Conservation (phyloP, 2,329 filamentous ascomycete genomes). For the Daldinia sp. region DNA sequence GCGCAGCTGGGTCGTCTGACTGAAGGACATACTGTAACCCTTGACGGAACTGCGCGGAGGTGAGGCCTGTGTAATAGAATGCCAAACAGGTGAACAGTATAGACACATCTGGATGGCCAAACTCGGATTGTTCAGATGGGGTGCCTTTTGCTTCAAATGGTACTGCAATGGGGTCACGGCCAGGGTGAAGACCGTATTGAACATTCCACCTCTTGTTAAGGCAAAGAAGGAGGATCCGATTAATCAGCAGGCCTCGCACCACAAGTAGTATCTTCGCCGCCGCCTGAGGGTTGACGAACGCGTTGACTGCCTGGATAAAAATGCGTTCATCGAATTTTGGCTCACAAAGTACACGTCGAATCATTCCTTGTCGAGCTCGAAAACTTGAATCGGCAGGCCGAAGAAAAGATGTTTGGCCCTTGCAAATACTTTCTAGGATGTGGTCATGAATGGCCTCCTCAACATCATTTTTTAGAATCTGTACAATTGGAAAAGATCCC, state of each 20-base stretch:
- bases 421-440: conserved; percentile 58
- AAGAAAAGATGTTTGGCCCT: conserved; percentile 47
- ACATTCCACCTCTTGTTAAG: conserved; percentile 76
- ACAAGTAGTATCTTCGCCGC: conserved; percentile 61
- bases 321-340: conserved; percentile 38
- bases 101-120: conserved; percentile 74
- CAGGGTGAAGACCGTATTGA: conserved; percentile 68
- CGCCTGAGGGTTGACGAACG: conserved; percentile 52
- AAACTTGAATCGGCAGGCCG: conserved; percentile 30
- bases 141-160: conserved; percentile 75
- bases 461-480: conserved; percentile 63
- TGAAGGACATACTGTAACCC: conserved; percentile 63
- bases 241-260: conserved; percentile 71
- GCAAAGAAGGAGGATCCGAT: conserved; percentile 68
- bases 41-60: conserved; percentile 60
- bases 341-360: conserved; percentile 45
- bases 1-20: conserved; percentile 65
- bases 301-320: conserved; percentile 34
- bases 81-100: conserved; percentile 74
- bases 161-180: conserved; percentile 70
- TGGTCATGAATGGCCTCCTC: conserved; percentile 58
- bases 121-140: conserved; percentile 72
- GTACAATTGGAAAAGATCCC: conserved; percentile 65
- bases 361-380: conserved; percentile 1
- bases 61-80: conserved; percentile 74